Evolutionary conservation across 495 filamentous ascomycete species (phyloP).

Genomic region (Mycothermus thermophilus): DNA sequence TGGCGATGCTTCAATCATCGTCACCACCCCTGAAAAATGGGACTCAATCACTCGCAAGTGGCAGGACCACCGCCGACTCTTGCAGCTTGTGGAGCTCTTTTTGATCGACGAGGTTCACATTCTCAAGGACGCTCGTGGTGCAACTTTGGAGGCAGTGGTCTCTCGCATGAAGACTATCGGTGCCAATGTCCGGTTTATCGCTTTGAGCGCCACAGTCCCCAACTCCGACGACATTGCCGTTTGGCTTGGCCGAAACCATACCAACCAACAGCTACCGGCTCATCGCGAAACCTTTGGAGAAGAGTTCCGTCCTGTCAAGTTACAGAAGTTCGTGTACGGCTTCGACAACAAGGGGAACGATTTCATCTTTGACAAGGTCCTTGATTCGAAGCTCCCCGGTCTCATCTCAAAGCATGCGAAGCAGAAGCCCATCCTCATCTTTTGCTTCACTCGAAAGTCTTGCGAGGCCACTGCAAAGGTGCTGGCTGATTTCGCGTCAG

Average conservation of each 20-base stretch:
- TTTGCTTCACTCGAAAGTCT: slow-evolving; percentile 76
- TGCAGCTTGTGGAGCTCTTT: slow-evolving; percentile 79
- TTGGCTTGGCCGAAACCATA: slow-evolving; percentile 76
- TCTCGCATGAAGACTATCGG: slow-evolving; percentile 93
- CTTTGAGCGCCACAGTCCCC: slow-evolving; percentile 84
- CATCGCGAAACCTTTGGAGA: slow-evolving; percentile 73
- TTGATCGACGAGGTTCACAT: slow-evolving; percentile 97
- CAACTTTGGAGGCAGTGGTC: slow-evolving; percentile 88
- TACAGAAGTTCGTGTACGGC: slow-evolving; percentile 80
- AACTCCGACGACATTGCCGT: slow-evolving; percentile 82
- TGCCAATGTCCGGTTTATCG: slow-evolving; percentile 77
- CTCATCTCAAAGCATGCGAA: slow-evolving; percentile 65
- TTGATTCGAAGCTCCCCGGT: slow-evolving; percentile 58
- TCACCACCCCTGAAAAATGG: slow-evolving; percentile 98
- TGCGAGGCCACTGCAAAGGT: slow-evolving; percentile 60
- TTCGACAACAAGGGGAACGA: slow-evolving; percentile 53
- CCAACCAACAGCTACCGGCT: slow-evolving; percentile 54
- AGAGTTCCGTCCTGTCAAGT: slow-evolving; percentile 74
- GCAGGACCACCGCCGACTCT: slow-evolving; percentile 74
- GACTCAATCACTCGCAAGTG: slow-evolving; percentile 94
- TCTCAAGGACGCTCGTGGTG: slow-evolving; percentile 76
- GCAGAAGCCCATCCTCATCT: slow-evolving; percentile 81
- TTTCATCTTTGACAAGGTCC: slow-evolving; percentile 71
- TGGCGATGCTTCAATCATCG: slow-evolving; percentile 74
- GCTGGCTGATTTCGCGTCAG: slow-evolving; percentile 54